These are phyloP conservation scores for Diutina catenulata DNA, from an alignment of 1,139 yeast species.

Conservation along the genomic window DNA sequence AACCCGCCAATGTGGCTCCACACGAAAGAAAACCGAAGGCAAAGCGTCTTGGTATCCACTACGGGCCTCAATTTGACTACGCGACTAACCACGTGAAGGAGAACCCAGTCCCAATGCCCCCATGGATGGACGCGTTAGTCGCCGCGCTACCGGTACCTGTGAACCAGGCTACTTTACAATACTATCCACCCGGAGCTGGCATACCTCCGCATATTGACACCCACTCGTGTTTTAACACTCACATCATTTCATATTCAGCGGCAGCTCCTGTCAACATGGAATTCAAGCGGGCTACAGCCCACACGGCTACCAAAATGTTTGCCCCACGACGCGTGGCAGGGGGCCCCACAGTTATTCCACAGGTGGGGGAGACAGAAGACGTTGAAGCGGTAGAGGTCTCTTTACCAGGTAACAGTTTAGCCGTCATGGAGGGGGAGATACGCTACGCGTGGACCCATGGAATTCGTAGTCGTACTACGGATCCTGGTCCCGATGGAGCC, in stretches of 20 bases:
- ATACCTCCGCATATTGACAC: conserved; percentile 5
- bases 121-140: background rate
- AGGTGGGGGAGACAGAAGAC: background rate
- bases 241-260: background rate
- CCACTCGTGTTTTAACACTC: conserved; percentile 2
- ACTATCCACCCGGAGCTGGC: conserved; percentile 3
- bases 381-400: background rate
- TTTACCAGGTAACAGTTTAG: background rate
- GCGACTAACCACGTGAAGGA: conserved; percentile 2
- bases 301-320: conserved; percentile 3
- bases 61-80: conserved; percentile 5
- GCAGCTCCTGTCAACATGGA: background rate
- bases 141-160: background rate
- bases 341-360: background rate
- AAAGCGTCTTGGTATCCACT: conserved; percentile 2
- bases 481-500: background rate
- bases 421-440: conserved; percentile 1
- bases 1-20: background rate
- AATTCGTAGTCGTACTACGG: conserved; percentile 1
- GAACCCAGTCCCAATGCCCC: background rate
- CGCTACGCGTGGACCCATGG: conserved; percentile 5
- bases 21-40: background rate
- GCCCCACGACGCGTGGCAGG: conserved; percentile 1
- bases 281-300: background rate
- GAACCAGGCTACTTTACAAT: conserved; percentile 2